A percentile compares a stretch with the other conserved stretches of the same genome.
phyloP scores from a whole-genome alignment of 768 basidiomycete genomes.

The Multifurca ochricompacta region DNA sequence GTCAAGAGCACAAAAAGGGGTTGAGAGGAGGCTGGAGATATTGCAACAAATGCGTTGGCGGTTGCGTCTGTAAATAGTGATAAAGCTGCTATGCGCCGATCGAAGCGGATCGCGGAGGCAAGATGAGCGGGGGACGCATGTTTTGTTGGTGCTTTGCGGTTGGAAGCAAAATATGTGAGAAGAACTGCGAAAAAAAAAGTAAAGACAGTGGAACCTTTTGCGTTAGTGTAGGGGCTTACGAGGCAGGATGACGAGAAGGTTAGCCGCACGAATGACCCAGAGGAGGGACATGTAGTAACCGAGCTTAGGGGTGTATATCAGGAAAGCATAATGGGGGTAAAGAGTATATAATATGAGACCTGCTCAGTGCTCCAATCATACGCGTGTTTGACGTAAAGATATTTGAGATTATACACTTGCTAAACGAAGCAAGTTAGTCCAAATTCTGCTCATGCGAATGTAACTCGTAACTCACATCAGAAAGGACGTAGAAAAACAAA shows the following conservation, averaged over 20 bases:
- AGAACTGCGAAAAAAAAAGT: constrained; percentile 11
- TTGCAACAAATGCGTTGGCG: constrained; percentile 18
- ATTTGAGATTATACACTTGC: constrained; percentile 23
- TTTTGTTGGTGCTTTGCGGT: neutral
- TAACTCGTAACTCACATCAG: constrained; percentile 9
- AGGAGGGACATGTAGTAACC: constrained; percentile 22
- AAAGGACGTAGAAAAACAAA: constrained; percentile 18
- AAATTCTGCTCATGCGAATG: neutral
- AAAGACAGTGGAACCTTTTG: neutral
- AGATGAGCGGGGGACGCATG: neutral
- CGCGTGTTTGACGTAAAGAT: constrained; percentile 21
- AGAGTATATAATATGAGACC: constrained; percentile 2
- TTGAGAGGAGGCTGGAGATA: constrained; percentile 21
- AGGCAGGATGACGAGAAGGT: constrained; percentile 20
- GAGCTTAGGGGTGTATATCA: constrained; percentile 11
- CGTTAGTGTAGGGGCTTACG: constrained; percentile 4
- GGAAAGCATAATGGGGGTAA: neutral
- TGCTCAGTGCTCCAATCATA: constrained; percentile 21
- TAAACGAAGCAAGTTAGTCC: constrained; percentile 1
- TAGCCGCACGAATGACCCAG: constrained; percentile 18
- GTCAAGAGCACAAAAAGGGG: constrained; percentile 21
- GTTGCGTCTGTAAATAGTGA: constrained; percentile 21
- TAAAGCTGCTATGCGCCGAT: constrained; percentile 17
- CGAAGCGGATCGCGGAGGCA: constrained; percentile 20
- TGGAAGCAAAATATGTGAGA: constrained; percentile 18